Conservation (phyloP, 768 basidiomycete species). For the Rhodotorula kratochvilovae region DNA sequence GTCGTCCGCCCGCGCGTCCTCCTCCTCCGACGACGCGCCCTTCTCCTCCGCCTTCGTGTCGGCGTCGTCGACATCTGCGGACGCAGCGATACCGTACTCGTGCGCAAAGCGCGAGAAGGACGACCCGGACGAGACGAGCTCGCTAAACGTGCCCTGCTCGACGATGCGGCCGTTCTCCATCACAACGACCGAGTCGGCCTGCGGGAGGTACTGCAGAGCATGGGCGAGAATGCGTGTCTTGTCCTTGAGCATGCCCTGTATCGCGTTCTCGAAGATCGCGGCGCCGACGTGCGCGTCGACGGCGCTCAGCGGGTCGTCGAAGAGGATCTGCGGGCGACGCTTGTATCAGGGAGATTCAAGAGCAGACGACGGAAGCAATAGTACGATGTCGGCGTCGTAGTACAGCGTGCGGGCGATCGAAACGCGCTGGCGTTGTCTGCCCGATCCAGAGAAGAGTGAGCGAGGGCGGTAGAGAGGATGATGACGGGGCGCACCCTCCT, state of each 20-base stretch:
- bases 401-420: constrained; percentile 84
- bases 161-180: constrained; percentile 70
- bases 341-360: too few relatives aligned
- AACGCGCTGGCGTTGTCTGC: constrained; percentile 65
- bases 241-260: constrained; percentile 59
- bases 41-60: constrained; percentile 52
- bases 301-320: constrained; percentile 64
- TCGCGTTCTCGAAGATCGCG: constrained; percentile 77
- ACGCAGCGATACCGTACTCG: constrained; percentile 52
- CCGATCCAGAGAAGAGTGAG: background rate
- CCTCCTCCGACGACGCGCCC: constrained; percentile 53
- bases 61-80: constrained; percentile 45
- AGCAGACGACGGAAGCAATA: too few relatives aligned
- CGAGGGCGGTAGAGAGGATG: background rate
- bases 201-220: constrained; percentile 79
- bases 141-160: constrained; percentile 72
- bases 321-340: constrained; percentile 43
- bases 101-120: constrained; percentile 68
- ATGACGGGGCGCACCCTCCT: constrained; percentile 52
- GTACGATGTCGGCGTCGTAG: constrained; percentile 68
- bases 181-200: constrained; percentile 71
- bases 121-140: constrained; percentile 62
- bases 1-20: background rate
- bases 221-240: constrained; percentile 86
- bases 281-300: constrained; percentile 59